Conservation (phyloP, 2,329 filamentous ascomycete genomes). For the Neoarthrinium moseri region DNA sequence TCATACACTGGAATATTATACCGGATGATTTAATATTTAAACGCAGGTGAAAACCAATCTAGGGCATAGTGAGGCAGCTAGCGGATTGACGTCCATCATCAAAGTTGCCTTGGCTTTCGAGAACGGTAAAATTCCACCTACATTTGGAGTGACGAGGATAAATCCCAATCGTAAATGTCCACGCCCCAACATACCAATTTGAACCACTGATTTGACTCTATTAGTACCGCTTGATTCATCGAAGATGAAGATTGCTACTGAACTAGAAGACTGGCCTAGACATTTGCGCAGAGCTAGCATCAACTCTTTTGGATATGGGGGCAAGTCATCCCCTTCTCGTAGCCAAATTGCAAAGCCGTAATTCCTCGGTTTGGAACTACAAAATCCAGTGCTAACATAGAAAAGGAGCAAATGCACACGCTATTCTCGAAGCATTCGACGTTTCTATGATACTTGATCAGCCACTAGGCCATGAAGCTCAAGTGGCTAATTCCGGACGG, state of each 20-base stretch:
- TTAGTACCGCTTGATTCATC: not conserved
- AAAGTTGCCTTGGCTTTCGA: conserved; percentile 24
- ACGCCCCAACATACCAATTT: too few species aligned
- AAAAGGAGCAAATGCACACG: too few species aligned
- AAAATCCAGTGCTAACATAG: too few species aligned
- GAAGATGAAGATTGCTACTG: not conserved
- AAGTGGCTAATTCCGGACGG: too few species aligned
- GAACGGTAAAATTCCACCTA: conserved; percentile 24
- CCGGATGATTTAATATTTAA: not conserved
- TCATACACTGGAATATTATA: not conserved
- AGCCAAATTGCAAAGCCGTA: too few species aligned
- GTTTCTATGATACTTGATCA: too few species aligned
- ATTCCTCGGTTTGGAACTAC: too few species aligned
- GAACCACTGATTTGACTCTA: not conserved
- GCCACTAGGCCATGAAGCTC: too few species aligned
- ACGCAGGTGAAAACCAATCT: conserved; percentile 15
- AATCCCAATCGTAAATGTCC: conserved; percentile 17
- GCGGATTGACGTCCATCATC: conserved; percentile 21
- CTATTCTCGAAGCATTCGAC: too few species aligned
- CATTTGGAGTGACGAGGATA: conserved; percentile 8
- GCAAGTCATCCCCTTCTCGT: too few species aligned
- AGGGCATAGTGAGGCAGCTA: conserved; percentile 23
- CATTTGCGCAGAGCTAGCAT: not conserved
- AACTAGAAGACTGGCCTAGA: not conserved
- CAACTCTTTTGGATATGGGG: conserved; percentile 4